Percentiles rank a stretch among this genome's conserved stretches.
Evolutionary conservation across 2,329 filamentous ascomycete species (phyloP).

Genomic region (Ascochyta lentis): DNA sequence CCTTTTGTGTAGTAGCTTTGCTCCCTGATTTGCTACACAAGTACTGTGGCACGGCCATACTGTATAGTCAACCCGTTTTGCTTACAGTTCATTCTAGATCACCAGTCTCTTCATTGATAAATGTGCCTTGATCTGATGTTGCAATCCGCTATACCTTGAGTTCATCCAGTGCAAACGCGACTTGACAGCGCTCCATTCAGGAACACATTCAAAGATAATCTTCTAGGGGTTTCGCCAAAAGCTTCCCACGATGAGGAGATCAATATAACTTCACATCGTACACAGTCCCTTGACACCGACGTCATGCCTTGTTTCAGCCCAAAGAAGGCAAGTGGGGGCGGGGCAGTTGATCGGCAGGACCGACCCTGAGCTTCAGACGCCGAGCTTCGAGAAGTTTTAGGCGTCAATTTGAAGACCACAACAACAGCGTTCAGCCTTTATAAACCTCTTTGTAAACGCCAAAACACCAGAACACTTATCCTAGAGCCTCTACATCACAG

Average conservation of each 20-base stretch:
- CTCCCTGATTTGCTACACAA: no score
- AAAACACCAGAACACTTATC: slow-evolving; percentile 39
- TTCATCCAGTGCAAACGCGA: neutral
- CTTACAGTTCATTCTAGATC: no score
- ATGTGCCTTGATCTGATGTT: neutral
- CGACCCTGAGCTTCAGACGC: slow-evolving; percentile 10
- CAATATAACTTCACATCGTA: no score
- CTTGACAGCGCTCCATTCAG: no score
- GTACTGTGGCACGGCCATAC: no score
- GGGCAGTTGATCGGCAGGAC: slow-evolving; percentile 27
- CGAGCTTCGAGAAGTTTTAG: slow-evolving; percentile 21
- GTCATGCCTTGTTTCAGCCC: slow-evolving; percentile 10
- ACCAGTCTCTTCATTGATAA: no score
- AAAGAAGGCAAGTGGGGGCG: slow-evolving; percentile 30
- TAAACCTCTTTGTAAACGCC: neutral
- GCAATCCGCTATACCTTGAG: neutral
- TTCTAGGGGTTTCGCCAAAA: no score
- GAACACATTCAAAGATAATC: no score
- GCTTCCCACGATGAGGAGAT: no score
- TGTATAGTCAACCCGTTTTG: no score
- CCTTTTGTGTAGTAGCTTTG: no score
- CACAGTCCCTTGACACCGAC: neutral
- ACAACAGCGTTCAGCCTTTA: neutral
- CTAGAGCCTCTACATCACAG: neutral
- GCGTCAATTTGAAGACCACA: slow-evolving; percentile 15